Evolutionary conservation across 2,329 filamentous ascomycete species (phyloP), one percentile per base, ranked within the genome.

Genomic region (Calonectria pseudoturangicola): DNA sequence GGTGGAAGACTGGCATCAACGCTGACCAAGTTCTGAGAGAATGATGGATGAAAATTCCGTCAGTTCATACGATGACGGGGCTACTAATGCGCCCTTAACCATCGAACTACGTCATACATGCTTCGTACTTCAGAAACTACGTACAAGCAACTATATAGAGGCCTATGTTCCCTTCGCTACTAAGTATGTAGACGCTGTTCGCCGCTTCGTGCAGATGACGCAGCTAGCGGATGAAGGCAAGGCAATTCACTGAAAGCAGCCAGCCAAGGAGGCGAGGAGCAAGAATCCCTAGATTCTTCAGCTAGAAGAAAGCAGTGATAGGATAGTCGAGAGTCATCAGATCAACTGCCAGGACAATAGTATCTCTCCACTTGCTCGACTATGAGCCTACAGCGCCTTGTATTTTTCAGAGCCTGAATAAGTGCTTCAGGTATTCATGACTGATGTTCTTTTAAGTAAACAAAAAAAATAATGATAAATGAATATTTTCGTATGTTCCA

Each of bases 1-100:
- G 87, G 87, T 72, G 90, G 87, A 56, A 91, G 92, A 2, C 83
- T 93, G 58, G 90, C 91, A 56, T 90, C 89, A 39, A 92, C 92
- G 18, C 79, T 93, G 73, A 91, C 91, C 9, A 91, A 85, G 75
- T 81, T 93, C 28, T 85, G 91, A 68, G 85, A 91, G 68, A 76
- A 75, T 16, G 54, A n/a, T n/a, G 80, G 79, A 56, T 83, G 73
- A 77, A 30, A 27, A 60, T 41, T 10, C 10, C 15, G 10, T 15
- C 21, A 13, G 7, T 27, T 18, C 3, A 33, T 15, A n/a, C 25
- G 2, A 18, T 25, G 5, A 13, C 12, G 36, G 3, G 41, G 3
- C 33, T 2, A 25, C 13, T 41, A 8, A 27, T 41, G 5, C 16
- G 7, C 21, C 25, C 21, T 21, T 21, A 48, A 41, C n/a, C 54